Percentiles rank a stretch among this genome's conserved stretches.
phyloP scores from a whole-genome alignment of 257 asterid genomes.

The Cruciata laevipes region DNA sequence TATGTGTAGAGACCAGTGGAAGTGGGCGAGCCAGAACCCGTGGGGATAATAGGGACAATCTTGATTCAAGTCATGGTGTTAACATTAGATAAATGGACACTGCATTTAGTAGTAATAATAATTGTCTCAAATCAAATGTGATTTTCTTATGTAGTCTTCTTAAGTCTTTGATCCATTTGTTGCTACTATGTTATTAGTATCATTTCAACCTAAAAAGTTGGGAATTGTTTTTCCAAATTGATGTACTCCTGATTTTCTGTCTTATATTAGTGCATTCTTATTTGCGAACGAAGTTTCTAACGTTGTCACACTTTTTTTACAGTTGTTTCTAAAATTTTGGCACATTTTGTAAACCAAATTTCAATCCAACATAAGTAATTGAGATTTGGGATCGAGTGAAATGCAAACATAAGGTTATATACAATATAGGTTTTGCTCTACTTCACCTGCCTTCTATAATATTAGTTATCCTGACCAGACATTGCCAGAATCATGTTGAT shows the following conservation, averaged over 20 bases:
- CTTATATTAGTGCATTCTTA: too few species aligned
- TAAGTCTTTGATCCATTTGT: neutral
- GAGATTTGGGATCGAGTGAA: neutral
- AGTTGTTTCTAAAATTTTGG: too few species aligned
- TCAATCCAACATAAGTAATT: neutral
- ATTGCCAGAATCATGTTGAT: neutral
- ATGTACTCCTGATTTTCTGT: too few species aligned
- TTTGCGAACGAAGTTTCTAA: too few species aligned
- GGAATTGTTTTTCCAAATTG: neutral
- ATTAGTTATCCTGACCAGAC: constrained; percentile 7
- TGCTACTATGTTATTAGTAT: neutral
- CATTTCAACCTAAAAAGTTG: too few species aligned
- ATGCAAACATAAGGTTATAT: neutral
- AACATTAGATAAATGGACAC: neutral
- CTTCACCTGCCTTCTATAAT: constrained; percentile 4
- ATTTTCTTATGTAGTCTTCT: neutral
- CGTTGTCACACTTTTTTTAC: too few species aligned
- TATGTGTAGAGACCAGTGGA: constrained; percentile 98
- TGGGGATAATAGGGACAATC: constrained; percentile 52
- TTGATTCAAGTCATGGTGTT: constrained; percentile 8
- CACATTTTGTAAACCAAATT: neutral
- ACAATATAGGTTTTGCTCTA: neutral
- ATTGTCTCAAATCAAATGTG: neutral
- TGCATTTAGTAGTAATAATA: neutral
- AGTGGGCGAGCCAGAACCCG: constrained; percentile 87